These are phyloP conservation scores for Funneliformis caledonium DNA, from an alignment of 371 early-diverging fungal genomes.

Conservation along the genomic window DNA sequence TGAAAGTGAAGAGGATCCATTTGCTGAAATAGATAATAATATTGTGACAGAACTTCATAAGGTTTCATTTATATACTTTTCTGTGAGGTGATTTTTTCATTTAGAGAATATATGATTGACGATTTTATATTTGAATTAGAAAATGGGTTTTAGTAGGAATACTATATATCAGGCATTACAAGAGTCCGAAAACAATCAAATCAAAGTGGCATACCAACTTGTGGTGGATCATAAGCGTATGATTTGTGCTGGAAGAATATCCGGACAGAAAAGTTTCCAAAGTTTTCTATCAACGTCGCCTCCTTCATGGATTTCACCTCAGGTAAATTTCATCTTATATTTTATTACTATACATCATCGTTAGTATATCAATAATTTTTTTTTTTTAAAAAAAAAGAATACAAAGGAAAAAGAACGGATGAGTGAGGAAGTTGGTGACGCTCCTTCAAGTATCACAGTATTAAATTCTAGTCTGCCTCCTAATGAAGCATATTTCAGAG, in stretches of 20 bases:
- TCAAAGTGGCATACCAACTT: conserved; percentile 94
- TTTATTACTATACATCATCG: conserved; percentile 16
- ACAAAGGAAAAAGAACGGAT: neutral
- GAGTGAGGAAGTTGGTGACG: conserved; percentile 39
- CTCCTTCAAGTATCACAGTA: conserved; percentile 66
- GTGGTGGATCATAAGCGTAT: conserved; percentile 84
- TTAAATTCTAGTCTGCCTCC: conserved; percentile 67
- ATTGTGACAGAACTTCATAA: conserved; percentile 79
- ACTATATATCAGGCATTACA: conserved; percentile 74
- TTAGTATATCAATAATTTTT: neutral
- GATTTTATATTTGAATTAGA: conserved; percentile 49
- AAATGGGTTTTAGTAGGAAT: conserved; percentile 77
- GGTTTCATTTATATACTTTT: conserved; percentile 42
- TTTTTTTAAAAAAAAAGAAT: neutral
- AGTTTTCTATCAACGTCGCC: conserved; percentile 70
- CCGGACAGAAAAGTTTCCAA: conserved; percentile 59
- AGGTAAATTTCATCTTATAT: conserved; percentile 45
- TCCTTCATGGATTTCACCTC: conserved; percentile 64
- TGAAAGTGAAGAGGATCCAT: conserved; percentile 65
- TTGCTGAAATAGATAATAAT: conserved; percentile 71
- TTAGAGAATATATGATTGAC: neutral
- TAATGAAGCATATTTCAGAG: neutral
- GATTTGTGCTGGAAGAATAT: conserved; percentile 59
- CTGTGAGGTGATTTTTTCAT: neutral
- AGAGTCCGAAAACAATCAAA: conserved; percentile 84